These are phyloP conservation scores for Termitomyces bulborhizus DNA, from an alignment of 768 basidiomycete species.

Conservation along the genomic window DNA sequence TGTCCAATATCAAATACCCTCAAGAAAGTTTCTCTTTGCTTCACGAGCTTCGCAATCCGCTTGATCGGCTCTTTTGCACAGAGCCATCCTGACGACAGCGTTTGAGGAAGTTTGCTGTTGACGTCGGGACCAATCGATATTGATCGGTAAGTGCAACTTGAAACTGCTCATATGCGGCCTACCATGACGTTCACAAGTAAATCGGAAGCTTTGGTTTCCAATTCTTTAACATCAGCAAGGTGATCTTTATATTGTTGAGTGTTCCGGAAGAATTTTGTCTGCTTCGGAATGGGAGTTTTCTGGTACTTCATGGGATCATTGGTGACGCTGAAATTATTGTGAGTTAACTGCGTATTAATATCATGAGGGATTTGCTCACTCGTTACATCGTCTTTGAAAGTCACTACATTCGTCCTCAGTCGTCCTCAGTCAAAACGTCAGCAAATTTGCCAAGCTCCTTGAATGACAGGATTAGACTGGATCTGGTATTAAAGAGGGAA, in stretches of 20 bases:
- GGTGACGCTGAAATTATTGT: background rate
- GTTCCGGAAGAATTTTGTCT: background rate
- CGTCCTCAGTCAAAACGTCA: background rate
- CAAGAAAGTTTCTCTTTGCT: background rate
- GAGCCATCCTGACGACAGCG: background rate
- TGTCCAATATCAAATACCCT: background rate
- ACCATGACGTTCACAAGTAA: background rate
- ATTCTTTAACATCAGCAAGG: background rate
- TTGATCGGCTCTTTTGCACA: background rate
- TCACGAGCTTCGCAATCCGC: background rate
- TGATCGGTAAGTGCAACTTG: background rate
- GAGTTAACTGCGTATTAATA: background rate
- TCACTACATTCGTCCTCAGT: background rate
- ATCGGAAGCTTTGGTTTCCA: background rate
- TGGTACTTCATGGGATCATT: background rate
- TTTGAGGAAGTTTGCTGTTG: background rate
- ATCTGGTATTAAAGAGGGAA: background rate
- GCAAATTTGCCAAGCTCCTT: background rate
- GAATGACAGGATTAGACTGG: background rate
- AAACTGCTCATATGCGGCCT: background rate
- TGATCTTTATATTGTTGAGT: background rate
- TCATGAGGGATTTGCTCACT: background rate
- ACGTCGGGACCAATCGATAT: background rate
- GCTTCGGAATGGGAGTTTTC: background rate
- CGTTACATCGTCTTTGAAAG: background rate